These are phyloP conservation scores for Microthlaspi erraticum DNA, from an alignment of 345 rosid species.

Conservation along the genomic window DNA sequence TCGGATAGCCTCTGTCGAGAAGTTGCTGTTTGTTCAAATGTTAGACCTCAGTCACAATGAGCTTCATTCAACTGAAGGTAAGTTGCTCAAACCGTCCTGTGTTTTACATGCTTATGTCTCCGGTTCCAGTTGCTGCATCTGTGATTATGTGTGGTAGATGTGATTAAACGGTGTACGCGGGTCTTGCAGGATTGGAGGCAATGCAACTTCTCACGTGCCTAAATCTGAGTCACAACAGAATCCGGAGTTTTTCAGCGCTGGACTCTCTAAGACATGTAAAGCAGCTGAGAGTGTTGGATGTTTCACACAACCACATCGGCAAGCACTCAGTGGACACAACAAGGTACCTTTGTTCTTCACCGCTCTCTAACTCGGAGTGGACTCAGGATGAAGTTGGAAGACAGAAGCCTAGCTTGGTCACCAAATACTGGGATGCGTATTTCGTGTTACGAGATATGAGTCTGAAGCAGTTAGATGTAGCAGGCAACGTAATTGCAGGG, in stretches of 20 bases:
- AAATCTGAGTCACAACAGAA: slow-evolving; percentile 74
- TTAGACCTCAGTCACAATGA: slow-evolving; percentile 89
- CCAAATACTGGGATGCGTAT: slow-evolving; percentile 76
- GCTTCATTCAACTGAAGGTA: slow-evolving; percentile 85
- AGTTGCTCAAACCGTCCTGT: slow-evolving; percentile 3
- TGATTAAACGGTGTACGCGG: slow-evolving; percentile 15
- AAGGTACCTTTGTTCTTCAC: slow-evolving; percentile 71
- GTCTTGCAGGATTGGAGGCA: slow-evolving; percentile 66
- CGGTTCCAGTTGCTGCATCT: slow-evolving; percentile 9
- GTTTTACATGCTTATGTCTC: not conserved
- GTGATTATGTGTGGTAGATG: slow-evolving; percentile 10
- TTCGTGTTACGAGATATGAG: slow-evolving; percentile 58
- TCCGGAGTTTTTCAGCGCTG: slow-evolving; percentile 71
- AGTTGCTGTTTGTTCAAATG: slow-evolving; percentile 85
- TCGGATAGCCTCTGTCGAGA: slow-evolving; percentile 67
- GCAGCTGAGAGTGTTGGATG: slow-evolving; percentile 67
- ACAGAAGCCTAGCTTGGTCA: slow-evolving; percentile 28
- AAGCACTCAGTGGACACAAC: slow-evolving; percentile 81
- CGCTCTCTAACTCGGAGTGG: slow-evolving; percentile 70
- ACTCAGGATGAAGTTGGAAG: slow-evolving; percentile 42
- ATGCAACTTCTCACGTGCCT: slow-evolving; percentile 78
- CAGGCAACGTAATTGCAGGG: slow-evolving; percentile 65
- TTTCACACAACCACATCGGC: slow-evolving; percentile 91
- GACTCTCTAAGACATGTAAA: slow-evolving; percentile 71
- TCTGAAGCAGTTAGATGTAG: slow-evolving; percentile 67